Conservation (phyloP, 1,284 basidiomycete genomes). For the Neolentinus lepideus region DNA sequence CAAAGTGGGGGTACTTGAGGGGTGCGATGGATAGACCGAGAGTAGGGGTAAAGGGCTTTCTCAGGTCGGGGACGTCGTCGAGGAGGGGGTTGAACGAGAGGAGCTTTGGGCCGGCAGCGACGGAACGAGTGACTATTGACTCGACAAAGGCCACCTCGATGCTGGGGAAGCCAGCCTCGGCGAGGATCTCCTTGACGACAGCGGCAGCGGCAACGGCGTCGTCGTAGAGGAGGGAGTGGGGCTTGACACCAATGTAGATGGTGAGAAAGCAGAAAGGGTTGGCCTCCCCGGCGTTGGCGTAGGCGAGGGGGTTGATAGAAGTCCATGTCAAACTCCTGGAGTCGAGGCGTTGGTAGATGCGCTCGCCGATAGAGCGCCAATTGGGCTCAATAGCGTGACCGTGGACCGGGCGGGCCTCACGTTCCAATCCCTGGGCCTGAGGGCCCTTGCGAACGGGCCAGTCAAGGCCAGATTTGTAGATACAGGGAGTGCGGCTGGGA, state of each 20-base stretch:
- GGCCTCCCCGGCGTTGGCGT: slow-evolving; percentile 3
- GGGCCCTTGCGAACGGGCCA: slow-evolving; percentile 20
- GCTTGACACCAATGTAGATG: slow-evolving; percentile 8
- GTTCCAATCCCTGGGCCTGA: slow-evolving; percentile 18
- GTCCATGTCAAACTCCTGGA: slow-evolving; percentile 1
- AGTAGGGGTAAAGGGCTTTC: slow-evolving; percentile 23
- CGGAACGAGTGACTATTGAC: slow-evolving; percentile 17
- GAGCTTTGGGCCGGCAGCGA: slow-evolving; percentile 18
- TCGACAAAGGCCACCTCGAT: slow-evolving; percentile 26
- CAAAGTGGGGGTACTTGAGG: slow-evolving; percentile 7
- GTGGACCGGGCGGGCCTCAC: slow-evolving; percentile 24
- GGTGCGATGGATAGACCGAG: slow-evolving; percentile 27
- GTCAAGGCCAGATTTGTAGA: slow-evolving; percentile 21
- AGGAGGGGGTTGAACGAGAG: slow-evolving; percentile 11
- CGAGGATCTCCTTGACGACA: slow-evolving; percentile 9
- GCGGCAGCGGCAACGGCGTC: slow-evolving; percentile 6
- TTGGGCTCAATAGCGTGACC: slow-evolving; percentile 15
- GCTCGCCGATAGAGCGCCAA: slow-evolving; percentile 14
- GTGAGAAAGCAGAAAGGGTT: slow-evolving; percentile 4
- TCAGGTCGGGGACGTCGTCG: slow-evolving; percentile 18
- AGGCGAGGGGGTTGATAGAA: slow-evolving; percentile 10
- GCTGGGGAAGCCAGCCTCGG: slow-evolving; percentile 12
- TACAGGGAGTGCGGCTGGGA: slow-evolving; percentile 16
- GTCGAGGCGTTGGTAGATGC: slow-evolving; percentile 18
- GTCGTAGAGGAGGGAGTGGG: slow-evolving; percentile 3